Percentiles rank a stretch among this genome's conserved stretches.
Evolutionary conservation across 495 filamentous ascomycete genomes (phyloP).

Genomic region (Neurospora sp.): DNA sequence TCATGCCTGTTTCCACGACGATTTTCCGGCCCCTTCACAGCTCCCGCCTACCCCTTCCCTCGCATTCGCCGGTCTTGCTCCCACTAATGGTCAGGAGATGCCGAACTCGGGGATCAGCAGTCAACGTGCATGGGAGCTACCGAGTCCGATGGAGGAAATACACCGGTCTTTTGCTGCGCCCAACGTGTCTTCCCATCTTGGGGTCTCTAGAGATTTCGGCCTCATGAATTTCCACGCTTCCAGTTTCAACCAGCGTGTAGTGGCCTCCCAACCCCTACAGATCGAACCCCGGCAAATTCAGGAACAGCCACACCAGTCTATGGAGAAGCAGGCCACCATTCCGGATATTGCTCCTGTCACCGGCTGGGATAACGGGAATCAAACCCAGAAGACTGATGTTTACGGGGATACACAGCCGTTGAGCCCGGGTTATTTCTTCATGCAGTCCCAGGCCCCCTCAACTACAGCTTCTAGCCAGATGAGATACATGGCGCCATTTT

Average conservation of each 20-base stretch:
- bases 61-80: slow-evolving; percentile 7
- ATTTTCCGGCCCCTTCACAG: slow-evolving; percentile 20
- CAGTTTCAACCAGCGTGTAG: slow-evolving; percentile 6
- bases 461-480: slow-evolving; percentile 35
- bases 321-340: not conserved
- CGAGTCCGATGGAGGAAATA: slow-evolving; percentile 36
- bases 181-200: slow-evolving; percentile 20
- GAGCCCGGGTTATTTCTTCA: slow-evolving; percentile 42
- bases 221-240: slow-evolving; percentile 20
- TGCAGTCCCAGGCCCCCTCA: slow-evolving; percentile 37
- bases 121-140: slow-evolving; percentile 20
- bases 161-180: slow-evolving; percentile 16
- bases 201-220: slow-evolving; percentile 25
- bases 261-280: slow-evolving; percentile 11
- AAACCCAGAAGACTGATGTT: slow-evolving; percentile 21
- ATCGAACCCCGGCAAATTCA: slow-evolving; percentile 10
- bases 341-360: not conserved
- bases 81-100: slow-evolving; percentile 31
- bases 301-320: not conserved
- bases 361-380: slow-evolving; percentile 31
- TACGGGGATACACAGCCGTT: slow-evolving; percentile 29
- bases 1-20: slow-evolving; percentile 63
- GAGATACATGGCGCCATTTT: slow-evolving; percentile 38
- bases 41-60: slow-evolving; percentile 10
- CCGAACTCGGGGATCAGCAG: slow-evolving; percentile 26